Evolutionary conservation across 345 rosid genomes (phyloP).

Genomic region (Garcia nutans): DNA sequence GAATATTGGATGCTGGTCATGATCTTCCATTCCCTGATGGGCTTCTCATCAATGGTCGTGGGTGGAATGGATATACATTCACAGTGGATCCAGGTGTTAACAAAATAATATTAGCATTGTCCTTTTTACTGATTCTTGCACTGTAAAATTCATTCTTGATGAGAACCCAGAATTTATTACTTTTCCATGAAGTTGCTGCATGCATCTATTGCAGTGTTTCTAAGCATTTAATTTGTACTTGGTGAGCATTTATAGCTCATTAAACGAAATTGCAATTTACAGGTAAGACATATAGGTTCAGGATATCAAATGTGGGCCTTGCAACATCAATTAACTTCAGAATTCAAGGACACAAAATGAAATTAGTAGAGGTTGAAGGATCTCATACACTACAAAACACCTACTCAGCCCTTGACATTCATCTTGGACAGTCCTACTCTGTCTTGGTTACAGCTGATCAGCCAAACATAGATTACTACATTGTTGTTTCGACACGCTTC

Average conservation of each 20-base stretch:
- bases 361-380: conserved; percentile 77
- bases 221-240: neutral
- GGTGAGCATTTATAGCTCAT: neutral
- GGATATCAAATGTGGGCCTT: conserved; percentile 76
- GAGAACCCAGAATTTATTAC: neutral
- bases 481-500: conserved; percentile 66
- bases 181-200: neutral
- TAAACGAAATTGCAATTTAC: conserved; percentile 14
- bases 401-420: conserved; percentile 64
- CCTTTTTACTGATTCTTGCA: neutral
- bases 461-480: conserved; percentile 59
- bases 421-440: conserved; percentile 71
- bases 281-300: conserved; percentile 71
- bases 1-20: conserved; percentile 28
- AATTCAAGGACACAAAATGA: conserved; percentile 77
- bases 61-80: conserved; percentile 40
- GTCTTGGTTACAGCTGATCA: conserved; percentile 74
- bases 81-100: conserved; percentile 29
- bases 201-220: conserved; percentile 1
- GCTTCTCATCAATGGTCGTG: conserved; percentile 35
- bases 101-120: neutral
- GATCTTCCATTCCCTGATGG: conserved; percentile 35
- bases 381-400: conserved; percentile 68
- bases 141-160: neutral
- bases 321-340: conserved; percentile 67